These are phyloP conservation scores for Cichorium intybus DNA, from an alignment of 140 eudicot genomes.

Conservation along the genomic window DNA sequence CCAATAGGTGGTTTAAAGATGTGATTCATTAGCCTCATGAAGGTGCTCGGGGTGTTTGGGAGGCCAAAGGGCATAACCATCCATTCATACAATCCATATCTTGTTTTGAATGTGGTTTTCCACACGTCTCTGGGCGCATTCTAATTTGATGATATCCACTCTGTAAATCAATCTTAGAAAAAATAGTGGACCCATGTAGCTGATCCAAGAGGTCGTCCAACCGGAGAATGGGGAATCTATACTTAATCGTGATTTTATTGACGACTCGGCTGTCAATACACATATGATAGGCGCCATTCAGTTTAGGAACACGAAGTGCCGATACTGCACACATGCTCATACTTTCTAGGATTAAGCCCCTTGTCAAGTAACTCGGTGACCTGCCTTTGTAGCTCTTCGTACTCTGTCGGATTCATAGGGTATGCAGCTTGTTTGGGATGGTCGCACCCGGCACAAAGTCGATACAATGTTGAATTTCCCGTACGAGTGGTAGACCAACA, in stretches of 20 bases:
- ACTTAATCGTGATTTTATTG: too few species aligned
- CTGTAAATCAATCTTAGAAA: neutral
- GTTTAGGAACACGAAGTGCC: neutral
- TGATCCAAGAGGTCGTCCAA: too few species aligned
- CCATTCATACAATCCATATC: too few species aligned
- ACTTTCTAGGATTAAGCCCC: too few species aligned
- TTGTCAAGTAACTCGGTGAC: neutral
- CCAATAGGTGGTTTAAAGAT: too few species aligned
- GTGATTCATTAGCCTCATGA: too few species aligned
- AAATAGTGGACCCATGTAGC: too few species aligned
- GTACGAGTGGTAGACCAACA: neutral
- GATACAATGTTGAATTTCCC: neutral
- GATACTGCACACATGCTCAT: constrained; percentile 2
- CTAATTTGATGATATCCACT: neutral
- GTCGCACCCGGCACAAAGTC: neutral
- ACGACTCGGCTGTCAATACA: too few species aligned
- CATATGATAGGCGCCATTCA: neutral
- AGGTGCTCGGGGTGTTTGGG: neutral
- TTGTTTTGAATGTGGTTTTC: too few species aligned
- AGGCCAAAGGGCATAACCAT: too few species aligned
- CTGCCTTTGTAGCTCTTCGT: neutral
- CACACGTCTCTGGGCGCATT: neutral
- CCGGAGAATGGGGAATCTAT: too few species aligned
- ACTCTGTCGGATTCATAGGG: neutral
- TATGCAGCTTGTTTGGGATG: neutral